phyloP scores from a whole-genome alignment of 257 asterid species.

The Verbascum thapsus region DNA sequence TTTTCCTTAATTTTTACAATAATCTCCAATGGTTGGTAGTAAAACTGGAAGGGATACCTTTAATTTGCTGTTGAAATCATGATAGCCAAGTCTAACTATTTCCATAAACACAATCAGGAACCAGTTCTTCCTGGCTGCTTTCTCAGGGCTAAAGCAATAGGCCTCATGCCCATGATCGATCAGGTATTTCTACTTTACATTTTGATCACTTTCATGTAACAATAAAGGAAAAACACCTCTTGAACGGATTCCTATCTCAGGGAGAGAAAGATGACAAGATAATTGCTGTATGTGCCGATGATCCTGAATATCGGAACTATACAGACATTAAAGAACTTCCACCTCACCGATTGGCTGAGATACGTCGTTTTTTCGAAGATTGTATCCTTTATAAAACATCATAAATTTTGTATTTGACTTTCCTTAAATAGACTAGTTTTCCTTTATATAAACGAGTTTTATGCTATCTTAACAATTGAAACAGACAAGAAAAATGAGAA shows the following conservation, averaged over 20 bases:
- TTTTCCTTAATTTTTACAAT: too few relatives aligned
- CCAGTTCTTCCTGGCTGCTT: conserved; percentile 77
- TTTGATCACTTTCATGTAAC: neutral
- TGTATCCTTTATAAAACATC: conserved; percentile 48
- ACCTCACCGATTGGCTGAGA: conserved; percentile 73
- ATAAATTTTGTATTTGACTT: neutral
- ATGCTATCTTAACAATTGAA: conserved; percentile 31
- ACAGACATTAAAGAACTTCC: conserved; percentile 72
- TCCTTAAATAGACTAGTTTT: neutral
- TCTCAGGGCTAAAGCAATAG: conserved; percentile 71
- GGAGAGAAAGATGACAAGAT: conserved; percentile 83
- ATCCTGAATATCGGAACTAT: conserved; percentile 69
- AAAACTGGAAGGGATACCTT: too few relatives aligned
- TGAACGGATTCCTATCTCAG: conserved; percentile 34
- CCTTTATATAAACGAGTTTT: neutral
- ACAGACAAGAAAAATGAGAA: conserved; percentile 76
- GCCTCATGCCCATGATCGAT: conserved; percentile 85
- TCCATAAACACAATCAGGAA: conserved; percentile 47
- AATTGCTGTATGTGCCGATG: conserved; percentile 79
- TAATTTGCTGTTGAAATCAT: neutral
- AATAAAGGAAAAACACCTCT: conserved; percentile 5
- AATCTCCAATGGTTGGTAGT: conserved; percentile 6
- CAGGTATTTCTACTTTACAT: conserved; percentile 44
- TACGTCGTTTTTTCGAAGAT: conserved; percentile 75
- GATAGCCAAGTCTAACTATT: conserved; percentile 8